Percentiles rank a stretch among this genome's conserved stretches.
Evolutionary conservation across 768 basidiomycete genomes (phyloP).

Genomic region (Termitomyces eurrhizus): DNA sequence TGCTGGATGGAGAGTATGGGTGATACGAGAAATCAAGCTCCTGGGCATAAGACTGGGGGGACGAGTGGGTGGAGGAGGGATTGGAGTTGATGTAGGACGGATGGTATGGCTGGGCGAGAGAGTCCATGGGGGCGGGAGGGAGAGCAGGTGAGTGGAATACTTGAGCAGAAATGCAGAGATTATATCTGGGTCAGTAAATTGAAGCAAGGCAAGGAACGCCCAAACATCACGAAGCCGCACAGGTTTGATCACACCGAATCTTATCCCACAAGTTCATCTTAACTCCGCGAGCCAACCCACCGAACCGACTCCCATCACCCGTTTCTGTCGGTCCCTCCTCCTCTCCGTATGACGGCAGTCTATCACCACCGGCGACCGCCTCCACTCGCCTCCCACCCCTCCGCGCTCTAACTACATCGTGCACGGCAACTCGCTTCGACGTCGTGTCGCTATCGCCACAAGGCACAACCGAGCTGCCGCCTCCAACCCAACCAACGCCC

Average conservation of each 20-base stretch:
- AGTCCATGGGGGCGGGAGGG: constrained; percentile 19
- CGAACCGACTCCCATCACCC: constrained; percentile 14
- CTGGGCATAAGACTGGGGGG: constrained; percentile 17
- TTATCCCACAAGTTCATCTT: constrained; percentile 10
- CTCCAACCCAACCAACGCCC: too few relatives aligned
- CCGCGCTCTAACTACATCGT: too few relatives aligned
- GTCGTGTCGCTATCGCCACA: background rate
- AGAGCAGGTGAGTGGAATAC: background rate
- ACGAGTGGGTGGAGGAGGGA: constrained; percentile 29
- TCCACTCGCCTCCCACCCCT: constrained; percentile 2
- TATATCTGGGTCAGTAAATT: constrained; percentile 9
- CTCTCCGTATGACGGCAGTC: constrained; percentile 1
- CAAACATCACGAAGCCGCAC: constrained; percentile 13
- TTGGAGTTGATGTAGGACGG: constrained; percentile 26
- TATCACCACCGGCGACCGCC: background rate
- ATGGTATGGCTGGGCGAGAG: constrained; percentile 10
- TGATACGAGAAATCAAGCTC: constrained; percentile 18
- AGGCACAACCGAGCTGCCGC: background rate
- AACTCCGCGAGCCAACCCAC: constrained; percentile 11
- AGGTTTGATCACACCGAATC: constrained; percentile 18
- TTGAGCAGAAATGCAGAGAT: background rate
- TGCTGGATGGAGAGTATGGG: constrained; percentile 15
- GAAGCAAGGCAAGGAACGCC: constrained; percentile 7
- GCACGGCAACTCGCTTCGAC: background rate
- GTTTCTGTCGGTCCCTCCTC: constrained; percentile 3